Percentiles rank a stretch among this genome's conserved stretches.
Evolutionary conservation across 106 monocot genomes (phyloP).

Genomic region (Apostasia ramifera): DNA sequence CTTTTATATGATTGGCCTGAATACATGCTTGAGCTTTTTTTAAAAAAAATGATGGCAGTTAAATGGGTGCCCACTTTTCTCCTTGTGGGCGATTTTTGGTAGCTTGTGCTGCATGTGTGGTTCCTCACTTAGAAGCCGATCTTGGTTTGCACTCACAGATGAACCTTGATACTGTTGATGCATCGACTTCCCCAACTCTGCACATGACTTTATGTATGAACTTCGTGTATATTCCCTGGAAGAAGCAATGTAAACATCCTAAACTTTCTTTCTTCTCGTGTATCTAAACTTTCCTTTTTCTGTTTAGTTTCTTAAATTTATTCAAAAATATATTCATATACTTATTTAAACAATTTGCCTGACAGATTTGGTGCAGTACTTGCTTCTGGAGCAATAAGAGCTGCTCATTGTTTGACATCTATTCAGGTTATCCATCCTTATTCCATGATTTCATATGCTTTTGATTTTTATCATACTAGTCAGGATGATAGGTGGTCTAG

Average conservation of each 20-base stretch:
- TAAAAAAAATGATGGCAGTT: constrained; percentile 39
- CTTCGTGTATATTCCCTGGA: constrained; percentile 96
- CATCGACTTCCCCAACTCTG: constrained; percentile 81
- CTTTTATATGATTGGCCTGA: neutral
- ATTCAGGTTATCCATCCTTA: constrained; percentile 54
- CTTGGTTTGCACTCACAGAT: constrained; percentile 48
- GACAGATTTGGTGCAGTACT: constrained; percentile 74
- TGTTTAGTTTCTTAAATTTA: neutral
- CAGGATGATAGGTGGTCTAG: too few relatives aligned
- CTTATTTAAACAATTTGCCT: constrained; percentile 9
- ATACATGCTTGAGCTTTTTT: neutral
- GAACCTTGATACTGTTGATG: constrained; percentile 47
- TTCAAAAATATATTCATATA: neutral
- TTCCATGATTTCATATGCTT: neutral
- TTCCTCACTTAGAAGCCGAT: constrained; percentile 76
- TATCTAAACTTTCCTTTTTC: neutral
- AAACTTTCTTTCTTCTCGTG: neutral
- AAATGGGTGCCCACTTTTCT: constrained; percentile 98
- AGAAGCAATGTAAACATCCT: constrained; percentile 61
- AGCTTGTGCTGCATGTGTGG: constrained; percentile 90
- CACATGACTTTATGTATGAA: constrained; percentile 83
- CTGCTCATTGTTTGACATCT: constrained; percentile 98
- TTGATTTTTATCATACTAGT: too few relatives aligned
- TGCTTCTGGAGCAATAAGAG: constrained; percentile 90
- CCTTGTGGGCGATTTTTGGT: constrained; percentile 93